phyloP scores from a whole-genome alignment of 352 stramenopile species.

The Pythium grandisporangium region DNA sequence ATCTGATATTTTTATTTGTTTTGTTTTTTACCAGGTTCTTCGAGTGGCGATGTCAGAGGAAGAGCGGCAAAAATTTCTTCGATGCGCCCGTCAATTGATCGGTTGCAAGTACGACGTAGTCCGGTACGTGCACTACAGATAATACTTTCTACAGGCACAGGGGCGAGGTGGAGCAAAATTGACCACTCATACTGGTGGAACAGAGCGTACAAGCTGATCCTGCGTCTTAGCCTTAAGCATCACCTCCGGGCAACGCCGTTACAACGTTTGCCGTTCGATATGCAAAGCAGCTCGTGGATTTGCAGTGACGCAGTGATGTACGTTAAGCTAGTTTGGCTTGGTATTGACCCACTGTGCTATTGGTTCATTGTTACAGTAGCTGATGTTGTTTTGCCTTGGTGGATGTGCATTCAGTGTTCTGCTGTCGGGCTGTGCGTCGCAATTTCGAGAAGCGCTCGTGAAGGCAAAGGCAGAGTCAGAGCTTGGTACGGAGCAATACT shows the following conservation, averaged over 20 bases:
- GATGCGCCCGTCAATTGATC: constrained; percentile 45
- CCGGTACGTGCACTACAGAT: constrained; percentile 41
- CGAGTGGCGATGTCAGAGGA: constrained; percentile 31
- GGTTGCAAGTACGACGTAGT: constrained; percentile 56
- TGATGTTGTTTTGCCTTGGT: too few relatives aligned
- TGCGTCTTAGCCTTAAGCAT: constrained; percentile 45
- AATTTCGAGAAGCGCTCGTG: constrained; percentile 34
- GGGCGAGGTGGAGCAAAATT: constrained; percentile 1
- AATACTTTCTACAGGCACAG: neutral
- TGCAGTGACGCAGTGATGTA: constrained; percentile 73
- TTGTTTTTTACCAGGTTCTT: constrained; percentile 28
- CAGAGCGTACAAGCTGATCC: constrained; percentile 54
- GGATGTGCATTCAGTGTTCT: constrained; percentile 25
- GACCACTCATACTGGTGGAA: neutral
- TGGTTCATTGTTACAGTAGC: neutral
- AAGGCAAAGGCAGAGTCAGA: constrained; percentile 30
- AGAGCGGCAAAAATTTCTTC: constrained; percentile 45
- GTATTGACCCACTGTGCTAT: neutral
- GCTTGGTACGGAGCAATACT: constrained; percentile 33
- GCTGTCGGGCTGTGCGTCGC: constrained; percentile 44
- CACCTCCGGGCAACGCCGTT: constrained; percentile 28
- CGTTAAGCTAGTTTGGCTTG: too few relatives aligned
- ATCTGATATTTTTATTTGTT: too few relatives aligned
- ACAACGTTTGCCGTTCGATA: constrained; percentile 32
- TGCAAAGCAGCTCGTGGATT: constrained; percentile 55